Conservation (phyloP, 257 asterid genomes). For the Verbascum thapsus region DNA sequence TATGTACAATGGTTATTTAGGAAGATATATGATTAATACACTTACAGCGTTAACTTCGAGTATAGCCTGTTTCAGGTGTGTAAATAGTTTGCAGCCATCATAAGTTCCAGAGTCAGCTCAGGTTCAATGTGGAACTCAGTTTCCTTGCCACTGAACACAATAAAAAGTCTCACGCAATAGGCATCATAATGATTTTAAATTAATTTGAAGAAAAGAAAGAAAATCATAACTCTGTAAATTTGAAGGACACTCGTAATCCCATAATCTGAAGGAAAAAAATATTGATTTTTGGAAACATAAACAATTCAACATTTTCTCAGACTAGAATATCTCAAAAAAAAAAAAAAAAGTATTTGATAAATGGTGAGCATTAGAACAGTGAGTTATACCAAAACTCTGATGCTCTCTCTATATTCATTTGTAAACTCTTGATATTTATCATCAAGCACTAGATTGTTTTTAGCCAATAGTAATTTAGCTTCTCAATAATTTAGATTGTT, state of each 20-base stretch:
- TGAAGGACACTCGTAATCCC: not conserved
- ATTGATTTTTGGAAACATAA: too few species aligned
- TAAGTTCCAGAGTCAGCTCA: constrained; percentile 82
- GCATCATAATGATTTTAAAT: constrained; percentile 14
- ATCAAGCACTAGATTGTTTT: too few species aligned
- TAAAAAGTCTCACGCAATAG: constrained; percentile 11
- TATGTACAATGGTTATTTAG: not conserved
- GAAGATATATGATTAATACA: constrained; percentile 6
- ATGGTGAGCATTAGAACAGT: too few species aligned
- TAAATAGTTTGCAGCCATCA: constrained; percentile 92
- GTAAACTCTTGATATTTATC: too few species aligned
- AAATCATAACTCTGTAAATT: constrained; percentile 7
- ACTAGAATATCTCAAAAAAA: too few species aligned
- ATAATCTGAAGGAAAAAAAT: not conserved
- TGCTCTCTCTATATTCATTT: too few species aligned
- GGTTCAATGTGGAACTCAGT: constrained; percentile 90
- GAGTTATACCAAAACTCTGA: too few species aligned
- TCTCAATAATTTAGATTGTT: too few species aligned
- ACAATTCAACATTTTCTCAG: too few species aligned
- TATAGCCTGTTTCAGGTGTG: constrained; percentile 59
- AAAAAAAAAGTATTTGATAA: too few species aligned
- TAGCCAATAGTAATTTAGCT: too few species aligned
- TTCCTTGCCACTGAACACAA: constrained; percentile 79
- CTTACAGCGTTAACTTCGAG: constrained; percentile 33
- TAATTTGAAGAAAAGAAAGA: constrained; percentile 14